phyloP scores from a whole-genome alignment of 441 rosid genomes.

The Adansonia grandidieri region DNA sequence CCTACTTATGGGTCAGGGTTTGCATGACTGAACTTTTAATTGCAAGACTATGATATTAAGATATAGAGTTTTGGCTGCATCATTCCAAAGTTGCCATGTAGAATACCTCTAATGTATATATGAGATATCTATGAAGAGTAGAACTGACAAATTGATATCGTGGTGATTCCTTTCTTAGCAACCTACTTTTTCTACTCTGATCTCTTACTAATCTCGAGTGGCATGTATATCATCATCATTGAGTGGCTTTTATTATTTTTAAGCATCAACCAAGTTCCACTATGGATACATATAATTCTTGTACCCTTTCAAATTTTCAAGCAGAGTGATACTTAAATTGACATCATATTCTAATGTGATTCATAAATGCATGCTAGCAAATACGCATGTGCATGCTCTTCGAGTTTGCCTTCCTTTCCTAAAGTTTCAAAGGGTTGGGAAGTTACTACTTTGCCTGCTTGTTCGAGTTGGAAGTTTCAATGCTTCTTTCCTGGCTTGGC shows the following conservation, averaged over 20 bases:
- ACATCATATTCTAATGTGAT: background rate
- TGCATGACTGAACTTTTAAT: conserved; percentile 1
- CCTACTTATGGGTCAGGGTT: background rate
- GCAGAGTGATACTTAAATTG: conserved; percentile 10
- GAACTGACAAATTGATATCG: conserved; percentile 1
- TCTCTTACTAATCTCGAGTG: conserved; percentile 5
- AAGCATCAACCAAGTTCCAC: conserved; percentile 10
- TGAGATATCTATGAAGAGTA: conserved; percentile 2
- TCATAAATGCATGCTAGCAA: background rate
- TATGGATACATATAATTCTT: background rate
- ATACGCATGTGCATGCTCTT: background rate
- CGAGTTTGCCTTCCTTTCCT: background rate
- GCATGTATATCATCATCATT: background rate
- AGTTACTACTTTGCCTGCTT: background rate
- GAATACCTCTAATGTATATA: background rate
- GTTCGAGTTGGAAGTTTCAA: background rate
- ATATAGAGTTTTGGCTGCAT: background rate
- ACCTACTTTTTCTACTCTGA: background rate
- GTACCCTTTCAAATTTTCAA: conserved; percentile 5
- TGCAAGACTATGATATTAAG: conserved; percentile 13
- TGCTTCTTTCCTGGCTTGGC: background rate
- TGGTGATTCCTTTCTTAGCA: background rate
- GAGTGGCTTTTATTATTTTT: background rate
- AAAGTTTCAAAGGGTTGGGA: conserved; percentile 4
- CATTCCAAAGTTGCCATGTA: background rate